A percentile compares a stretch with the other conserved stretches of the same genome.
Evolutionary conservation across 345 rosid species (phyloP).

Genomic region (Cardamine resedifolia): DNA sequence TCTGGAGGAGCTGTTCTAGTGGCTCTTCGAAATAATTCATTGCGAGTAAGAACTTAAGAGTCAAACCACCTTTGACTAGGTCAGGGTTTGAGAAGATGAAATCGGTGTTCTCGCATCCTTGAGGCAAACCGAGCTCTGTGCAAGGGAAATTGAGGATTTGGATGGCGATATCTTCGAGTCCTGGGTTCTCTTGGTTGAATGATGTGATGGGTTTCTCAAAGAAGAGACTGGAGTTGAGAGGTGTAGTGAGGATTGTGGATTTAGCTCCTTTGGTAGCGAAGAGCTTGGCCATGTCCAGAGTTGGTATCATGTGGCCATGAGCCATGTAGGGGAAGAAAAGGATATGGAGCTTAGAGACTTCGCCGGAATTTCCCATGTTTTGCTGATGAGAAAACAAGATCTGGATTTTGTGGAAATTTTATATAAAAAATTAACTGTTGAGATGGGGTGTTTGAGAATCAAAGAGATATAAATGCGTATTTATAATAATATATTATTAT

Average conservation of each 20-base stretch:
- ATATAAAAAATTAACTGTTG: neutral
- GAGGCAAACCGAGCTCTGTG: conserved; percentile 45
- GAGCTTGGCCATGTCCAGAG: conserved; percentile 54
- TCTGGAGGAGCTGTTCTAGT: conserved; percentile 42
- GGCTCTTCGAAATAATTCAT: conserved; percentile 43
- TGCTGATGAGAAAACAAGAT: conserved; percentile 22
- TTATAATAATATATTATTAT: neutral
- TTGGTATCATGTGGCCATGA: conserved; percentile 61
- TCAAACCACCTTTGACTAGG: conserved; percentile 15
- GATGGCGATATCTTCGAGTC: conserved; percentile 35
- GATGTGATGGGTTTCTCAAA: conserved; percentile 36
- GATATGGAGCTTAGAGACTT: conserved; percentile 37
- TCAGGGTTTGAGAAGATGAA: neutral
- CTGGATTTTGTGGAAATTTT: neutral
- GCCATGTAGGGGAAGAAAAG: conserved; percentile 56
- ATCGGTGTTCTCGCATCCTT: conserved; percentile 48
- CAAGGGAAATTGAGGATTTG: conserved; percentile 45
- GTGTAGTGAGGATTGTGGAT: conserved; percentile 53
- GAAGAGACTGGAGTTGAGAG: conserved; percentile 27
- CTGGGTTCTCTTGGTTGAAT: conserved; percentile 29
- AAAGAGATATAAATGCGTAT: conserved; percentile 1
- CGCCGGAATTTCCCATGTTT: conserved; percentile 28
- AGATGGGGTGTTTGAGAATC: neutral
- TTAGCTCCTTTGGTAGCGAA: conserved; percentile 46
- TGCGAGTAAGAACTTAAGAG: conserved; percentile 36